phyloP scores from a whole-genome alignment of 2,329 filamentous ascomycete species.

The Botrytis pseudocinerea region DNA sequence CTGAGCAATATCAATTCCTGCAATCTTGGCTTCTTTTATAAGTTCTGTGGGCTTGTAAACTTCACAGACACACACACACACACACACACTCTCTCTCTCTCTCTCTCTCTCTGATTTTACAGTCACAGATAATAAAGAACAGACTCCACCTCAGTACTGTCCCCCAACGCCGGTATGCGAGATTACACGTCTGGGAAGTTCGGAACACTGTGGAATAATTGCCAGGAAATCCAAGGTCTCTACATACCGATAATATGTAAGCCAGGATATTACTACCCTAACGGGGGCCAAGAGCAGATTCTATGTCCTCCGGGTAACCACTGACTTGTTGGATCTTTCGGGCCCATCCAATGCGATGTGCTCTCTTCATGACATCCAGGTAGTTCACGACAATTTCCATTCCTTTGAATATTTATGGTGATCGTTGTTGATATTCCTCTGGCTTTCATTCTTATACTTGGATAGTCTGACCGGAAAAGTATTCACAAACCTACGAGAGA shows the following conservation, averaged over 20 bases:
- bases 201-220: not conserved
- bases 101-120: not conserved
- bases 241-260: not conserved
- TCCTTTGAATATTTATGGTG: not conserved
- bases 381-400: not conserved
- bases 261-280: not conserved
- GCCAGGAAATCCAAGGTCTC: not conserved
- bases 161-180: not conserved
- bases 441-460: too few relatives aligned
- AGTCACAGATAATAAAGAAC: not conserved
- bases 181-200: not conserved
- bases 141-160: not conserved
- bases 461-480: too few relatives aligned
- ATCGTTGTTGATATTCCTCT: not conserved
- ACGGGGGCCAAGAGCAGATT: not conserved
- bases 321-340: not conserved
- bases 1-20: not conserved
- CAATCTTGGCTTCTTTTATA: constrained; percentile 14
- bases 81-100: too few relatives aligned
- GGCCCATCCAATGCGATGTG: not conserved
- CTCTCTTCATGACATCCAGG: not conserved
- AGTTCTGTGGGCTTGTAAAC: not conserved
- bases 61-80: too few relatives aligned
- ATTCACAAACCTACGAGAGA: too few relatives aligned
- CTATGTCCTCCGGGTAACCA: not conserved